Evolutionary conservation across 148 eudicot genomes (phyloP).

Genomic region (Agrostemma githago): DNA sequence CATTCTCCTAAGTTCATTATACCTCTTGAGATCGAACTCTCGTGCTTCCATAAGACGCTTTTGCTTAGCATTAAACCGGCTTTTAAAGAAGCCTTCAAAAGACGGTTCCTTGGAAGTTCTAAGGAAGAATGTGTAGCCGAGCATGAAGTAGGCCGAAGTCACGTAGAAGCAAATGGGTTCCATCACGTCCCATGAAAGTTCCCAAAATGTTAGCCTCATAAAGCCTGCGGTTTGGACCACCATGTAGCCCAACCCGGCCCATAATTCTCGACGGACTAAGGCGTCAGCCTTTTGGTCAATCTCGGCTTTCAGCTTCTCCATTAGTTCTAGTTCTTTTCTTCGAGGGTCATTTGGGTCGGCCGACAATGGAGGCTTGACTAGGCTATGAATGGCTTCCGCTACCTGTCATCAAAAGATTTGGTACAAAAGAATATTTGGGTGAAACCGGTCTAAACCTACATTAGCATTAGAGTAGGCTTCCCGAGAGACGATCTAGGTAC

Average conservation of each 20-base stretch:
- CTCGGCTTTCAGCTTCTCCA: conserved; percentile 57
- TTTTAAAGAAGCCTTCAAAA: conserved; percentile 73
- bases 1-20: conserved; percentile 49
- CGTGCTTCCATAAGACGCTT: conserved; percentile 41
- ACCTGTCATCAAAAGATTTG: conserved; percentile 51
- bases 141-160: conserved; percentile 81
- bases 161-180: conserved; percentile 93
- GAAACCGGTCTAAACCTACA: conserved; percentile 38
- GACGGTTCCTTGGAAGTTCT: conserved; percentile 83
- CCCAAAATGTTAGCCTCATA: conserved; percentile 96
- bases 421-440: conserved; percentile 37
- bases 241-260: conserved; percentile 74
- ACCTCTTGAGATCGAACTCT: conserved; percentile 52
- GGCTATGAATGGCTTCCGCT: conserved; percentile 53
- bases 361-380: conserved; percentile 31
- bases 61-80: conserved; percentile 68
- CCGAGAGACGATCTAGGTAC: no score
- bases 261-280: conserved; percentile 67
- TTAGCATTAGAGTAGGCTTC: neutral
- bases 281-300: conserved; percentile 68
- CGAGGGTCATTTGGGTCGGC: conserved; percentile 33
- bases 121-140: conserved; percentile 72
- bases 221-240: conserved; percentile 72
- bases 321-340: conserved; percentile 43
- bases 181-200: conserved; percentile 97